A percentile compares a stretch with the other conserved stretches of the same genome.
These are phyloP conservation scores for Fusarium sp. DNA, from an alignment of 2,329 filamentous ascomycete species.

Conservation along the genomic window DNA sequence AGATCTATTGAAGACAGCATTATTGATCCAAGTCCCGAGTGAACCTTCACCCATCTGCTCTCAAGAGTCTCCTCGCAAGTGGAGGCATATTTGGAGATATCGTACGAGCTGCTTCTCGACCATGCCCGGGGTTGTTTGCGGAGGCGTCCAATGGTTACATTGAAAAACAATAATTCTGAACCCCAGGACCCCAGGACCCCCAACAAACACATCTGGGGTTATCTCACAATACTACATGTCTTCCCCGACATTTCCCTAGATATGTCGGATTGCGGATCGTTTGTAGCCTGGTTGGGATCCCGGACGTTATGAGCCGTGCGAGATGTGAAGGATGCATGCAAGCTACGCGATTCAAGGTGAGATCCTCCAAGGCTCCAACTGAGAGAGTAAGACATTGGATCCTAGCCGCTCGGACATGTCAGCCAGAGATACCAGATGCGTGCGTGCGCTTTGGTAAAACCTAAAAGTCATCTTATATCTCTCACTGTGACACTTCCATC, in stretches of 20 bases:
- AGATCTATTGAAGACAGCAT: not conserved
- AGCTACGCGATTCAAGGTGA: not conserved
- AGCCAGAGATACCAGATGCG: not conserved
- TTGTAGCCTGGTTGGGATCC: not conserved
- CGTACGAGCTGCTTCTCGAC: constrained; percentile 15
- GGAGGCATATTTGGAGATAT: constrained; percentile 23
- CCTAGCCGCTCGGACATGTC: not conserved
- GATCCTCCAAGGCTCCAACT: not conserved
- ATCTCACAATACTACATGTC: not conserved
- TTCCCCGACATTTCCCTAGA: not conserved
- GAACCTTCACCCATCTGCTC: not conserved
- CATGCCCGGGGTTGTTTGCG: not conserved
- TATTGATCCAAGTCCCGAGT: not conserved
- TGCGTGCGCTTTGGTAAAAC: not conserved
- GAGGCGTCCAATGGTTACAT: not conserved
- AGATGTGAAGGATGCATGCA: not conserved
- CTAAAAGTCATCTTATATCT: not conserved
- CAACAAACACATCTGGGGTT: too few species aligned
- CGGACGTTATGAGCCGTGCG: not conserved
- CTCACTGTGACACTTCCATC: not conserved
- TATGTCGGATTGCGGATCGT: not conserved
- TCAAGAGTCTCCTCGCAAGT: constrained; percentile 8
- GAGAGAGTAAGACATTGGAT: not conserved
- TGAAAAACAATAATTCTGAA: not conserved
- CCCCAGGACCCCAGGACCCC: not conserved